Percentiles rank a stretch among this genome's conserved stretches.
Evolutionary conservation across 129 eudicot genomes (phyloP).

Genomic region (Flaveria trinervia): DNA sequence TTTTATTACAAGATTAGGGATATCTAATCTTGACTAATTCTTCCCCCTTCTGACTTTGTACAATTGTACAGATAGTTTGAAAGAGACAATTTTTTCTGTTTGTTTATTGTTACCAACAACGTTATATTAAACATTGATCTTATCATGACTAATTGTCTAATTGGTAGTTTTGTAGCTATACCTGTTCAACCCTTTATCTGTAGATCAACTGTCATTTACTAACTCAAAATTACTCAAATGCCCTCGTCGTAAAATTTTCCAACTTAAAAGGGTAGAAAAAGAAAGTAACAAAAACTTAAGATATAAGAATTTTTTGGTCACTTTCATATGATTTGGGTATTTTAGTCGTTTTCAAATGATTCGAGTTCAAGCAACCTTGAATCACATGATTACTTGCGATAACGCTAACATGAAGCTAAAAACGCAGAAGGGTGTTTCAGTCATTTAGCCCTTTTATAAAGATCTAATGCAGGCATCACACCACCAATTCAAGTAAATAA

Average conservation of each 20-base stretch:
- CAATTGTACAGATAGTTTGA: conserved; percentile 16
- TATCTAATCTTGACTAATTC: conserved; percentile 37
- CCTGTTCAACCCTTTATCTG: conserved; percentile 30
- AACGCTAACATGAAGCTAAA: not conserved
- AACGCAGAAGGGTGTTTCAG: conserved; percentile 18
- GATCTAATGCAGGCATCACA: conserved; percentile 18
- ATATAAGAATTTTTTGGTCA: not conserved
- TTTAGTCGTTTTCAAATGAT: not conserved
- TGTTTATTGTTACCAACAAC: conserved; percentile 19
- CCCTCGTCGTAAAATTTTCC: conserved; percentile 18
- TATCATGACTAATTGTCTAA: conserved; percentile 10
- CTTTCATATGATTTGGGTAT: no score
- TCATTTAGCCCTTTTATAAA: not conserved
- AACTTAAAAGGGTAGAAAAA: not conserved
- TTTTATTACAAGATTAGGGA: conserved; percentile 17
- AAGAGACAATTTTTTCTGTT: conserved; percentile 17
- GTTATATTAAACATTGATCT: conserved; percentile 2
- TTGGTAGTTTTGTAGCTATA: conserved; percentile 29
- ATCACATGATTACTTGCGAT: conserved; percentile 3
- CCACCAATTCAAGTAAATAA: conserved; percentile 24
- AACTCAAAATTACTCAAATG: conserved; percentile 7
- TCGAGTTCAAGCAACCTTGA: not conserved
- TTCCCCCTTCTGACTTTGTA: conserved; percentile 34
- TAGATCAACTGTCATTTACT: not conserved
- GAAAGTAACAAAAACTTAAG: not conserved